A percentile compares a stretch with the other conserved stretches of the same genome.
Evolutionary conservation across 1,284 basidiomycete species (phyloP).

Genomic region (Mycena sp.): DNA sequence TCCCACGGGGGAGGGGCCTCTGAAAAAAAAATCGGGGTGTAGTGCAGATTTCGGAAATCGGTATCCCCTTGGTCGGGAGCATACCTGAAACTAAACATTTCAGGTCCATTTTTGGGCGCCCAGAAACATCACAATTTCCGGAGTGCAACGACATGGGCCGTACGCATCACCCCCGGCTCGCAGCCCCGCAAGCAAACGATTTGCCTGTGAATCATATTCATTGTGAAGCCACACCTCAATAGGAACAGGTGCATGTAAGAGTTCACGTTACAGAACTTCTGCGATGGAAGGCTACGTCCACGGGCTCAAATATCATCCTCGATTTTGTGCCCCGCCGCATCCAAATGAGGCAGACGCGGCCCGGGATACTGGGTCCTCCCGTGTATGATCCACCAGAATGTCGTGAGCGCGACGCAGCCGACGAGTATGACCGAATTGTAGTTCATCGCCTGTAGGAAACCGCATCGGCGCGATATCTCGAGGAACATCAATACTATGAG

Average conservation of each 20-base stretch:
- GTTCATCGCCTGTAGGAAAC: constrained; percentile 12
- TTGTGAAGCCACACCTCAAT: background rate
- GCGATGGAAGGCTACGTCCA: background rate
- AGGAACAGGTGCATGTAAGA: constrained; percentile 1
- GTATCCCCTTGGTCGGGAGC: too few relatives aligned
- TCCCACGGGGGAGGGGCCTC: too few relatives aligned
- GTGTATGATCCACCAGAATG: constrained; percentile 20
- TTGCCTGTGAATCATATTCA: background rate
- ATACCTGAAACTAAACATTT: too few relatives aligned
- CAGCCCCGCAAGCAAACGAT: background rate
- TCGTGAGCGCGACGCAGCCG: constrained; percentile 12
- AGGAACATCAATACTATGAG: background rate
- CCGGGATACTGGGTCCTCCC: constrained; percentile 11
- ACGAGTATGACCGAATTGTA: constrained; percentile 21
- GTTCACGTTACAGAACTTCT: constrained; percentile 1
- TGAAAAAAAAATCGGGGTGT: too few relatives aligned
- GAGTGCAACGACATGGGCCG: too few relatives aligned
- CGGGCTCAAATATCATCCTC: constrained; percentile 14
- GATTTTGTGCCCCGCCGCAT: constrained; percentile 8
- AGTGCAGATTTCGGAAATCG: too few relatives aligned
- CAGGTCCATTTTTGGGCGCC: too few relatives aligned
- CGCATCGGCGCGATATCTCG: constrained; percentile 1
- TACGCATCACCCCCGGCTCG: too few relatives aligned
- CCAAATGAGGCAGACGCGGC: constrained; percentile 12
- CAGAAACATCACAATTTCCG: too few relatives aligned